Evolutionary conservation across 2,329 filamentous ascomycete genomes (phyloP).

Genomic region (Berkeleyomyces rouxiae): DNA sequence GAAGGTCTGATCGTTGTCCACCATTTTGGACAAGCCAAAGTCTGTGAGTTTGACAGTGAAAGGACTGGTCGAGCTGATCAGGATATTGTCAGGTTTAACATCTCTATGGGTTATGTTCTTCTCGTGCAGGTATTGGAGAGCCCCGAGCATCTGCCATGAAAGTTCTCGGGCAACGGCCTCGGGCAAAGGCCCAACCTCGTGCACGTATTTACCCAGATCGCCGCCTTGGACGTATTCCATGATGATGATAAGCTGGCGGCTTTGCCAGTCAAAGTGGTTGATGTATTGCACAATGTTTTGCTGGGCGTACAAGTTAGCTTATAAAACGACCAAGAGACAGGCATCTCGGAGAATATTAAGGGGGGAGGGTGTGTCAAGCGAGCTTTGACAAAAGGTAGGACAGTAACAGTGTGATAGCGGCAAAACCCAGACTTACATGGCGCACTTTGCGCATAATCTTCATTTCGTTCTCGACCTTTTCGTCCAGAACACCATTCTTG

Average conservation of each 20-base stretch:
- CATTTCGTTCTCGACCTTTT: constrained; percentile 94
- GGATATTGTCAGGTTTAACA: constrained; percentile 95
- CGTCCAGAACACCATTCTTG: constrained; percentile 77
- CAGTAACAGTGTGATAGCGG: neutral
- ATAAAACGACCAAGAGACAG: constrained; percentile 11
- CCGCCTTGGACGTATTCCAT: constrained; percentile 84
- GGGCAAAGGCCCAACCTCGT: constrained; percentile 40
- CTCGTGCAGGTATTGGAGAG: constrained; percentile 70
- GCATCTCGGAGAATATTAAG: neutral
- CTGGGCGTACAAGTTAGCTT: constrained; percentile 29
- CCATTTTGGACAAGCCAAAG: constrained; percentile 90
- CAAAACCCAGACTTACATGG: constrained; percentile 43
- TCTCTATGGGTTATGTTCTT: constrained; percentile 94
- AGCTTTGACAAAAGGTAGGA: neutral
- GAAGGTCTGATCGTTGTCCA: constrained; percentile 79
- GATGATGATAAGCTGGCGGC: constrained; percentile 81
- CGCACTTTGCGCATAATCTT: constrained; percentile 76
- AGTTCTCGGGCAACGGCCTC: constrained; percentile 57
- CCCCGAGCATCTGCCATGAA: constrained; percentile 60
- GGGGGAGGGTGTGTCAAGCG: neutral
- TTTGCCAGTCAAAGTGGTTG: constrained; percentile 68
- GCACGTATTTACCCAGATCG: constrained; percentile 62
- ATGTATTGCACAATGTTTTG: constrained; percentile 78
- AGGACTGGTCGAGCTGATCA: constrained; percentile 57
- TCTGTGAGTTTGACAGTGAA: constrained; percentile 83